Evolutionary conservation across 2,329 filamentous ascomycete genomes (phyloP).

Genomic region (Colletotrichum sansevieriae): DNA sequence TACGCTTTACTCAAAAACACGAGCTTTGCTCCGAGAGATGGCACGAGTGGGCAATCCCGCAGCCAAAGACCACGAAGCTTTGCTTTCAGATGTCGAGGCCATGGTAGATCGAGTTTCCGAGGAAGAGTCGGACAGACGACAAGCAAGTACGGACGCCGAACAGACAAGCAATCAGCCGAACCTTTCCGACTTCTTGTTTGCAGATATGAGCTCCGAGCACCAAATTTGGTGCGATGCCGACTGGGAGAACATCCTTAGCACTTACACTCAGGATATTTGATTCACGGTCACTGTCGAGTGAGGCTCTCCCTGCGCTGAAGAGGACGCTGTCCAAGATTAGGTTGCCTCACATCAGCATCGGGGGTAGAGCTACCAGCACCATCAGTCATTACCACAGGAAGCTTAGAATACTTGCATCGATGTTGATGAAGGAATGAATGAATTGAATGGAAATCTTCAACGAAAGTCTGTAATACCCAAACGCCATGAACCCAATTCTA

Average conservation of each 20-base stretch:
- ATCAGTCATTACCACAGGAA: too few relatives aligned
- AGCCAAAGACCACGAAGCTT: slow-evolving; percentile 36
- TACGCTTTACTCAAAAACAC: slow-evolving; percentile 28
- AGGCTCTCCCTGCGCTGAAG: too few relatives aligned
- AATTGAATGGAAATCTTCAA: too few relatives aligned
- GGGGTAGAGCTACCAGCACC: too few relatives aligned
- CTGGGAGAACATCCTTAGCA: slow-evolving; percentile 30
- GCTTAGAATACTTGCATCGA: too few relatives aligned
- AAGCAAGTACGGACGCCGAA: neutral
- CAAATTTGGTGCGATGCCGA: slow-evolving; percentile 29
- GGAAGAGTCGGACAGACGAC: neutral
- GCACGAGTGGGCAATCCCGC: slow-evolving; percentile 38
- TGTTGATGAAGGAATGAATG: too few relatives aligned
- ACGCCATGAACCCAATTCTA: neutral
- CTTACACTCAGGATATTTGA: slow-evolving; percentile 25
- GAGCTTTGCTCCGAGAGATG: slow-evolving; percentile 39
- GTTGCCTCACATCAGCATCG: too few relatives aligned
- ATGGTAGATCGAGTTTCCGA: slow-evolving; percentile 27
- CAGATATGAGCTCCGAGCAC: neutral
- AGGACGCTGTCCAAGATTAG: too few relatives aligned
- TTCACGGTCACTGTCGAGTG: neutral
- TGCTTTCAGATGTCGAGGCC: slow-evolving; percentile 41
- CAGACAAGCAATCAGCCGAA: neutral
- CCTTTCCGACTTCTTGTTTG: slow-evolving; percentile 9
- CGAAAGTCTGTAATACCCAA: neutral